These are phyloP conservation scores for Tilletia horrida DNA, from an alignment of 1,284 basidiomycete genomes.

Conservation along the genomic window DNA sequence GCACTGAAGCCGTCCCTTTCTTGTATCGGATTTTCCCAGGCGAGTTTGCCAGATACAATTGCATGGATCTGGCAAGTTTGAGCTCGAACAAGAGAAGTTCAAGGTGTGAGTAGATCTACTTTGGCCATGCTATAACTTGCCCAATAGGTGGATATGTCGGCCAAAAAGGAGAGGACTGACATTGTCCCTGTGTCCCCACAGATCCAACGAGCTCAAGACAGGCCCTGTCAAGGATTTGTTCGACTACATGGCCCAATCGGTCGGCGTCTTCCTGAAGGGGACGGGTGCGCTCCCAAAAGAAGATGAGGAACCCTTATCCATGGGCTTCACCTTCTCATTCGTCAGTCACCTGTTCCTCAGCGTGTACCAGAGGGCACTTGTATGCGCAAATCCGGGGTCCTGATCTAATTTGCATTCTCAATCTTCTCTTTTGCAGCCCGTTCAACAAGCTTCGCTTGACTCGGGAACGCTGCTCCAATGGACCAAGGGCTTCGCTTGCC, in stretches of 20 bases:
- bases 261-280: conserved; percentile 87
- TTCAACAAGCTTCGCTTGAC: conserved; percentile 89
- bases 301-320: conserved; percentile 43
- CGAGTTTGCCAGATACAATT: conserved; percentile 90
- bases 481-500: conserved; percentile 55
- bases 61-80: conserved; percentile 82
- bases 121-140: background rate
- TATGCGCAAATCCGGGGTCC: background rate
- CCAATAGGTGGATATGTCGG: conserved; percentile 9
- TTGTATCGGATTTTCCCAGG: background rate
- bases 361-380: background rate
- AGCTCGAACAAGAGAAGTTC: conserved; percentile 62
- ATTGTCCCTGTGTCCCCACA: background rate
- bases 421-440: conserved; percentile 68
- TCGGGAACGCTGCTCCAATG: conserved; percentile 68
- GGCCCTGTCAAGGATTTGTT: conserved; percentile 42
- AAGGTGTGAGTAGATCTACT: conserved; percentile 58
- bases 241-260: conserved; percentile 89
- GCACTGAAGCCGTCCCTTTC: background rate
- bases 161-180: background rate
- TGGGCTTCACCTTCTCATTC: conserved; percentile 72
- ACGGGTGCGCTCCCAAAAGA: conserved; percentile 56
- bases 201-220: conserved; percentile 47
- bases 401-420: conserved; percentile 13
- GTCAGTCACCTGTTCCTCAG: conserved; percentile 9